Evolutionary conservation across 2,329 filamentous ascomycete species (phyloP), one percentile per base, ranked within the genome.

Genomic region (Neocatenulostroma microsporum): DNA sequence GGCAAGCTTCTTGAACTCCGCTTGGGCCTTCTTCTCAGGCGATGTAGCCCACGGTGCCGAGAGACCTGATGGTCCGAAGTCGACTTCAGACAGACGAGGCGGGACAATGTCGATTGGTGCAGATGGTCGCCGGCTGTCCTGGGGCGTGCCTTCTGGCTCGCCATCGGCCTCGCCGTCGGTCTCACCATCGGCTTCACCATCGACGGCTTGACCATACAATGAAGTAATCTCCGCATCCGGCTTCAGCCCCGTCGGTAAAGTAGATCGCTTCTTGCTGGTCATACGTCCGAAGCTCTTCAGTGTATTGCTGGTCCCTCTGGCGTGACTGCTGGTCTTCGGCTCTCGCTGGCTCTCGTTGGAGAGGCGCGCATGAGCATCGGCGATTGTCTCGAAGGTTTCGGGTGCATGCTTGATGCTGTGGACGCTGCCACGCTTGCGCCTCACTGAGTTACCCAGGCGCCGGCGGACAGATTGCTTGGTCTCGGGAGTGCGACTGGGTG

Each of bases 101-200:
- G n/a, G n/a, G n/a, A n/a, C n/a, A n/a, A 54, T 49, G 17, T 40
- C 29, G 21, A 55, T 49, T 2, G 53, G 50, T 20, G 48, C 50
- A 6, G 49, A 52, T 9, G 49, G 49, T n/a, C 12, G n/a, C n/a
- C n/a, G n/a, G n/a, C n/a, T n/a, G n/a, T n/a, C n/a, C n/a, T n/a
- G n/a, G n/a, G n/a, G n/a, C n/a, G n/a, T n/a, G n/a, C n/a, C n/a
- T n/a, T n/a, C n/a, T n/a, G n/a, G n/a, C n/a, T n/a, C n/a, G n/a
- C n/a, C 11, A 12, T 34, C 23, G 5, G n/a, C n/a, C 18, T 25
- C n/a, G 20, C 25, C 35, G 2, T 8, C 12, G 13, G 20, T 4
- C 20, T 19, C 12, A 10, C 25, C 19, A n/a, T 11, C 12, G 7
- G 12, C 21, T 3, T 20, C 25, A 19, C 14, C 14, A 8, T 31